A percentile compares a stretch with the other conserved stretches of the same genome.
phyloP scores from a whole-genome alignment of 2,329 filamentous ascomycete species.

The Epichloe scottii region DNA sequence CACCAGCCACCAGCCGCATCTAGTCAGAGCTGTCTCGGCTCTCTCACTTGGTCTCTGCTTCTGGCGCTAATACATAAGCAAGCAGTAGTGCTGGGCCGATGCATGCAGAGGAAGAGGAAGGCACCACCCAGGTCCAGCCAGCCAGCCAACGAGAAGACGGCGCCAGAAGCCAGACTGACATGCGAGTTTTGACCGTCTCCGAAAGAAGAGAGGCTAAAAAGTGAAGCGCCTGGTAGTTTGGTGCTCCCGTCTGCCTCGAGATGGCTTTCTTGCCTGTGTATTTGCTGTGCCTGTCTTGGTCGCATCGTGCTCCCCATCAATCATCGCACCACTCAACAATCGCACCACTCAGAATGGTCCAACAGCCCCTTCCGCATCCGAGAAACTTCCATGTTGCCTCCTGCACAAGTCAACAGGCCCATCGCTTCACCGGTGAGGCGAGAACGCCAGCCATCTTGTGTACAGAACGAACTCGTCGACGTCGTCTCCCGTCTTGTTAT shows the following conservation, averaged over 20 bases:
- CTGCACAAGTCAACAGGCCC: neutral
- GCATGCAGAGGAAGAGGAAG: neutral
- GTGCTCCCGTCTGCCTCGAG: no score
- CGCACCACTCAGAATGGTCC: neutral
- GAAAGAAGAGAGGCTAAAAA: neutral
- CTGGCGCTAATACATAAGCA: neutral
- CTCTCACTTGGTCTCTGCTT: neutral
- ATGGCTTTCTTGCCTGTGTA: no score
- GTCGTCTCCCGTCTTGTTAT: neutral
- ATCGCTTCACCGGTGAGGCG: neutral
- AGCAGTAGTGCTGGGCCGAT: neutral
- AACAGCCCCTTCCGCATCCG: neutral
- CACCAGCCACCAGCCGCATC: neutral
- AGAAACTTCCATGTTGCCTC: neutral
- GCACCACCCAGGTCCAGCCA: neutral
- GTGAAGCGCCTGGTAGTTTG: no score
- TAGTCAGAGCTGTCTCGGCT: neutral
- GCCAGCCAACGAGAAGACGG: no score
- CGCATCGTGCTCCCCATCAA: neutral
- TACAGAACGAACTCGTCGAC: neutral
- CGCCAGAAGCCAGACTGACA: no score
- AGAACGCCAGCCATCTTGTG: neutral
- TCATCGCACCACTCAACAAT: neutral
- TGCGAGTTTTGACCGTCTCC: no score
- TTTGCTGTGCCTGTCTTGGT: neutral